Evolutionary conservation across 1,284 basidiomycete species (phyloP).

Genomic region (Pseudozyma pruni): DNA sequence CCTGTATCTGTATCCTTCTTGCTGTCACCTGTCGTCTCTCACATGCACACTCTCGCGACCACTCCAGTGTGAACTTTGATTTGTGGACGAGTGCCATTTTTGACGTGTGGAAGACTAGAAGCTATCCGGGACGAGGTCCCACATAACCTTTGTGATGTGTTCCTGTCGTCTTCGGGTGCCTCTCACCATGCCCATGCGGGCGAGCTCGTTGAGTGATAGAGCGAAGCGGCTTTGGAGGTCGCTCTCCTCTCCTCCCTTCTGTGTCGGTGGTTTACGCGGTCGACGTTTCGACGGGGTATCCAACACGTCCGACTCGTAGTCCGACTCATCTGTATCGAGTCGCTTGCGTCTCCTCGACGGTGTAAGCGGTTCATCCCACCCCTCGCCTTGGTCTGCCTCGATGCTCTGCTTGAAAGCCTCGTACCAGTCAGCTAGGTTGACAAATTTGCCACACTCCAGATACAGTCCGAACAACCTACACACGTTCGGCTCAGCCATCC

Average conservation of each 20-base stretch:
- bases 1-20: slow-evolving; percentile 12
- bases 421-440: slow-evolving; percentile 65
- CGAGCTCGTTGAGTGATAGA: slow-evolving; percentile 60
- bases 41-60: background rate
- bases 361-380: background rate
- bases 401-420: slow-evolving; percentile 58
- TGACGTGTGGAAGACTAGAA: slow-evolving; percentile 1
- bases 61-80: no score
- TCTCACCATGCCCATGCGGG: slow-evolving; percentile 59
- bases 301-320: slow-evolving; percentile 17
- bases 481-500: slow-evolving; percentile 48
- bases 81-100: no score
- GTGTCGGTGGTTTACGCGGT: background rate
- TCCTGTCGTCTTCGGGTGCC: slow-evolving; percentile 57
- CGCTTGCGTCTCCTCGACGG: slow-evolving; percentile 9
- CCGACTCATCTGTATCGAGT: slow-evolving; percentile 4
- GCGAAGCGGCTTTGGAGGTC: slow-evolving; percentile 58
- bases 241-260: slow-evolving; percentile 1
- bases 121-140: slow-evolving; percentile 53
- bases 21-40: background rate
- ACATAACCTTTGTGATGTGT: slow-evolving; percentile 60
- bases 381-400: slow-evolving; percentile 14
- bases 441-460: slow-evolving; percentile 58
- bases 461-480: slow-evolving; percentile 57
- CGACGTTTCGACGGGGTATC: slow-evolving; percentile 23